Evolutionary conservation across 305 asterid genomes (phyloP), one percentile per base, ranked within the genome.

Genomic region (Caryopteris hybrid): DNA sequence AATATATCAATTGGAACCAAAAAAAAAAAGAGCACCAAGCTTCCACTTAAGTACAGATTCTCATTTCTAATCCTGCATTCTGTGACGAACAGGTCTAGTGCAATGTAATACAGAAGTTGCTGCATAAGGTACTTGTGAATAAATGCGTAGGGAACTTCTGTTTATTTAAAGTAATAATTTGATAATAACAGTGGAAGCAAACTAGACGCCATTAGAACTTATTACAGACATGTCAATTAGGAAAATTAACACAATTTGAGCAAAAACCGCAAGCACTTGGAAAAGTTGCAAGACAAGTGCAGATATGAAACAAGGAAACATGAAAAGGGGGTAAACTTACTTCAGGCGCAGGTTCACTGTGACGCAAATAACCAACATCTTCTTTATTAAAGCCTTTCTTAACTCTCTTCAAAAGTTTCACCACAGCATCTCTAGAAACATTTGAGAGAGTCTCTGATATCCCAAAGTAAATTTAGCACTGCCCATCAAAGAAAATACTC

Each of bases 381-480:
- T 80, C 86, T 64, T 78, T 78, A 33, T 78, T 73, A 70, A 75
- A 77, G 67, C 85, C 85, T 71, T 74, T 78, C 70, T 86, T 86
- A 57, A 79, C 88, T 66, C 91, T 84, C 65, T 80, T 84, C 81
- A 86, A 56, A 62, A 83, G 91, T 62, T 85, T 86, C 12, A 88
- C 87, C 51, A 86, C 95, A 12, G 85, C 89, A 78, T 71, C 83
- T 70, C 86, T 80, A 8, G 98, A 92, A 66, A 88, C 66, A 45
- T 86, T 81, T 31, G 84, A 64, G 45, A 92, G 95, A 55, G 86
- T 82, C 71, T 83, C 98, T 90, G 88, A 64, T 60, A 72, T 52
- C 63, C 18, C 72, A 81, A 61, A 50, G 58, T 23, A 59, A 20
- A 29, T 23, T 25, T 6, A 38, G 16, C 59, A 34, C 46, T 38